Percentiles rank a stretch among this genome's conserved stretches.
Evolutionary conservation across 305 asterid genomes (phyloP).

Genomic region (Solanum hybrid): DNA sequence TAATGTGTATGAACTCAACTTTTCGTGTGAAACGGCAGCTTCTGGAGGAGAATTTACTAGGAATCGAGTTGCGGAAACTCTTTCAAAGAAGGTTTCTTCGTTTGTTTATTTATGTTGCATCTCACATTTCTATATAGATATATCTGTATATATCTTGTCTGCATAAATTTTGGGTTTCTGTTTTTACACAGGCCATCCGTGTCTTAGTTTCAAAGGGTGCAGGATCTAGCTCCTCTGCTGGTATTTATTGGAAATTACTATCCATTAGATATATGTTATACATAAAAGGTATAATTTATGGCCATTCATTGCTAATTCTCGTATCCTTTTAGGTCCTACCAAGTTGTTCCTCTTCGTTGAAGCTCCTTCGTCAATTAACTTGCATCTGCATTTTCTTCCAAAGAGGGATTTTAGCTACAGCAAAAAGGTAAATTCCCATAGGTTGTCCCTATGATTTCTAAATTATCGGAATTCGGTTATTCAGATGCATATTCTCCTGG

Average conservation of each 20-base stretch:
- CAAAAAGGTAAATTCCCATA: constrained; percentile 44
- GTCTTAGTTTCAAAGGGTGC: constrained; percentile 72
- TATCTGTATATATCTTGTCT: not conserved
- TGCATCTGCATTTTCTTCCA: constrained; percentile 81
- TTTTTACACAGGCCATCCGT: constrained; percentile 58
- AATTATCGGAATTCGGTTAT: not conserved
- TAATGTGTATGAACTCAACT: constrained; percentile 64
- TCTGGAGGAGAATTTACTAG: constrained; percentile 39
- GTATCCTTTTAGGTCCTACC: constrained; percentile 50
- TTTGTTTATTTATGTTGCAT: constrained; percentile 1
- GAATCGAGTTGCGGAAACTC: constrained; percentile 50
- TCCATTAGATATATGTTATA: not conserved
- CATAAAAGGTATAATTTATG: not conserved
- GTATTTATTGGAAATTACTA: constrained; percentile 22
- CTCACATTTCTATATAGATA: not conserved
- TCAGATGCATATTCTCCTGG: not conserved
- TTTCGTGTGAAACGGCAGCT: constrained; percentile 27
- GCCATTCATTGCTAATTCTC: constrained; percentile 9
- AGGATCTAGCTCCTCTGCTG: constrained; percentile 65
- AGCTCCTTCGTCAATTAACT: constrained; percentile 58
- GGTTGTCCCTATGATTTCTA: not conserved
- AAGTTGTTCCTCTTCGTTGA: constrained; percentile 74
- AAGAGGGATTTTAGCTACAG: constrained; percentile 67
- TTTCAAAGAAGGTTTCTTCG: constrained; percentile 60
- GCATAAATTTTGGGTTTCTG: not conserved